phyloP scores from a whole-genome alignment of 129 eudicot species.

The Saussurea involucrata region DNA sequence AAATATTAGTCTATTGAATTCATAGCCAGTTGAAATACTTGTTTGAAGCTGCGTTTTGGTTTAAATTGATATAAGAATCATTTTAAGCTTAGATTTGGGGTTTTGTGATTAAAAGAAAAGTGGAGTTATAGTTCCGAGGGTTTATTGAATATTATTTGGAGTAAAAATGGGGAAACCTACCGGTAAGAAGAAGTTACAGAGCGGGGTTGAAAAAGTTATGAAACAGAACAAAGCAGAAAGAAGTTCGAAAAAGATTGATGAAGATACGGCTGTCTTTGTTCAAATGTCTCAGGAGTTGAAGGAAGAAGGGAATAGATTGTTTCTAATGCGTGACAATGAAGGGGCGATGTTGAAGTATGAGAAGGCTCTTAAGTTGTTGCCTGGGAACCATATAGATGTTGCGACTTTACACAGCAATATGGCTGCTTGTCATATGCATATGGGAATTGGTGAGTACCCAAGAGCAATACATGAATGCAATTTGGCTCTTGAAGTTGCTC shows the following conservation, averaged over 20 bases:
- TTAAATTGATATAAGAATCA: conserved; percentile 1
- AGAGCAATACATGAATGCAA: conserved; percentile 88
- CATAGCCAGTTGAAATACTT: background rate
- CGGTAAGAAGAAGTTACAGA: conserved; percentile 29
- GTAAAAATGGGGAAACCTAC: conserved; percentile 34
- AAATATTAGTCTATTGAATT: background rate
- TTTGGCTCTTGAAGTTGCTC: conserved; percentile 89
- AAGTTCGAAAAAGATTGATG: conserved; percentile 27
- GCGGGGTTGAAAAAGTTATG: conserved; percentile 14
- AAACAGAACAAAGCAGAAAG: conserved; percentile 29
- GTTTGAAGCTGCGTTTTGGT: background rate
- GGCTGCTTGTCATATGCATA: conserved; percentile 91
- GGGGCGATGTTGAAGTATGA: conserved; percentile 39
- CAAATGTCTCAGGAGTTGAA: conserved; percentile 38
- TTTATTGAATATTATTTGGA: conserved; percentile 13
- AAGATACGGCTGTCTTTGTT: conserved; percentile 35
- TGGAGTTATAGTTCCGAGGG: background rate
- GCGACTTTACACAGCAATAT: conserved; percentile 58
- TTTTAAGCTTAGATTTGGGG: background rate
- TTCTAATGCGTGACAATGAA: conserved; percentile 31
- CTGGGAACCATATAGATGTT: conserved; percentile 33
- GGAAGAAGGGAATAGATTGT: conserved; percentile 32
- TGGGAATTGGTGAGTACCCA: conserved; percentile 90
- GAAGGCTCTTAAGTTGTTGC: conserved; percentile 31
- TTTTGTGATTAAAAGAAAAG: background rate